A percentile compares a stretch with the other conserved stretches of the same genome.
Evolutionary conservation across 257 asterid genomes (phyloP).

Genomic region (Paulownia fortunei): DNA sequence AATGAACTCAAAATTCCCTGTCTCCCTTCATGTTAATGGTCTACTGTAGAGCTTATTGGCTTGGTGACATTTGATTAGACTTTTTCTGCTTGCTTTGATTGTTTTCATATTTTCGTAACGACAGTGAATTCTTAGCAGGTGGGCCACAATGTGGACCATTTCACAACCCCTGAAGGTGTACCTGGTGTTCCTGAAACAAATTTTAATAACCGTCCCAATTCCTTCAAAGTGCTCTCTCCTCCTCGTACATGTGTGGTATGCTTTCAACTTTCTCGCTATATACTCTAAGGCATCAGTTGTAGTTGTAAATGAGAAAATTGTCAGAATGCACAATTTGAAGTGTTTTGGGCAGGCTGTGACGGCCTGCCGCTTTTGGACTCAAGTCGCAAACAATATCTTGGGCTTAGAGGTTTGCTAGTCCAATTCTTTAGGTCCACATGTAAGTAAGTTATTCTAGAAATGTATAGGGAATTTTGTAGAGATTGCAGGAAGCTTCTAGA

Average conservation of each 20-base stretch:
- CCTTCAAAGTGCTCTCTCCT: conserved; percentile 88
- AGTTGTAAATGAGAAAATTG: not conserved
- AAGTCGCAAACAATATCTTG: too few species aligned
- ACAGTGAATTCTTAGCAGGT: conserved; percentile 50
- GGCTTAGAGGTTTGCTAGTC: too few species aligned
- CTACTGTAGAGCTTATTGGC: not conserved
- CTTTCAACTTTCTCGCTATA: conserved; percentile 13
- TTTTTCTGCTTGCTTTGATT: not conserved
- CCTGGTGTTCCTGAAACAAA: conserved; percentile 96
- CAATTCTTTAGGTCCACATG: too few species aligned
- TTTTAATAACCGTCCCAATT: conserved; percentile 91
- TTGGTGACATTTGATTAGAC: conserved; percentile 5
- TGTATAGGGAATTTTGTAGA: too few species aligned
- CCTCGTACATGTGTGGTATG: conserved; percentile 90
- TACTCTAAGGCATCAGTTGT: not conserved
- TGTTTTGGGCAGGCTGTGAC: not conserved
- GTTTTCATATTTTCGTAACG: conserved; percentile 5
- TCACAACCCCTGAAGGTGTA: conserved; percentile 90
- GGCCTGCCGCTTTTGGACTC: too few species aligned
- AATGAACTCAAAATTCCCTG: not conserved
- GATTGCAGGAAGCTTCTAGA: too few species aligned
- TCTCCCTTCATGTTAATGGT: not conserved
- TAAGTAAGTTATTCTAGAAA: too few species aligned
- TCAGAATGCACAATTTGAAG: not conserved
- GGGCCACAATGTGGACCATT: conserved; percentile 85